Evolutionary conservation across 495 filamentous ascomycete species (phyloP).

Genomic region (Xylaria flabelliformis): DNA sequence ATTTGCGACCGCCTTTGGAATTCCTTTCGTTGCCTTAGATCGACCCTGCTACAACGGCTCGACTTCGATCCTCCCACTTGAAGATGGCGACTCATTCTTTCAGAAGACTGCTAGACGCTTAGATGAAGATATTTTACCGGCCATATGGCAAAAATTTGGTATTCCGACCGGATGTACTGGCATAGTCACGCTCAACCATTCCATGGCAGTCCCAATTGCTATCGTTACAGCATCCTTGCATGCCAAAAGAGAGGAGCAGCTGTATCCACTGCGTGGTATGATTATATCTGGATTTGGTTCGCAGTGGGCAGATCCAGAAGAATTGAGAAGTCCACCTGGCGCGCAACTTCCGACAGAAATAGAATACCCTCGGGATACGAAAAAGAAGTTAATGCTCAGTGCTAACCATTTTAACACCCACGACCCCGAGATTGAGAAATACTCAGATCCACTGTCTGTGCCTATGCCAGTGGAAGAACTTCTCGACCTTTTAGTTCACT

Average conservation of each 20-base stretch:
- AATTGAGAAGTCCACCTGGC: neutral
- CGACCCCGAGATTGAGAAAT: neutral
- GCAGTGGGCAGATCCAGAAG: neutral
- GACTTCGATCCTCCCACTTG: neutral
- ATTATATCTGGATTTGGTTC: neutral
- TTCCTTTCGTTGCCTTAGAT: neutral
- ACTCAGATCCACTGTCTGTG: neutral
- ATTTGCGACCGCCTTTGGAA: neutral
- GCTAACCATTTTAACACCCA: neutral
- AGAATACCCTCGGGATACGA: neutral
- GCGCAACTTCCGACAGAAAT: neutral
- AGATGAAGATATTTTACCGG: neutral
- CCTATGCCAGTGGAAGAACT: neutral
- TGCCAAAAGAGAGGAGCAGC: neutral
- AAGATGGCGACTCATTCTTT: neutral
- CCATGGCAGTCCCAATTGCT: neutral
- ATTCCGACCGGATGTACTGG: neutral
- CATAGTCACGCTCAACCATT: neutral
- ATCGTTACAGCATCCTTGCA: neutral
- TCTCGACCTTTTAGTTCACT: neutral
- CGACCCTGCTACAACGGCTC: neutral
- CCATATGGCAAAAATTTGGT: neutral
- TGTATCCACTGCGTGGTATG: neutral
- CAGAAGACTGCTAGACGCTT: neutral
- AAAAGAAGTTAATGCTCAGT: slow-evolving; percentile 1